A percentile compares a stretch with the other conserved stretches of the same genome.
phyloP scores from a whole-genome alignment of 2,329 filamentous ascomycete genomes.

The Aspergillus proliferans region DNA sequence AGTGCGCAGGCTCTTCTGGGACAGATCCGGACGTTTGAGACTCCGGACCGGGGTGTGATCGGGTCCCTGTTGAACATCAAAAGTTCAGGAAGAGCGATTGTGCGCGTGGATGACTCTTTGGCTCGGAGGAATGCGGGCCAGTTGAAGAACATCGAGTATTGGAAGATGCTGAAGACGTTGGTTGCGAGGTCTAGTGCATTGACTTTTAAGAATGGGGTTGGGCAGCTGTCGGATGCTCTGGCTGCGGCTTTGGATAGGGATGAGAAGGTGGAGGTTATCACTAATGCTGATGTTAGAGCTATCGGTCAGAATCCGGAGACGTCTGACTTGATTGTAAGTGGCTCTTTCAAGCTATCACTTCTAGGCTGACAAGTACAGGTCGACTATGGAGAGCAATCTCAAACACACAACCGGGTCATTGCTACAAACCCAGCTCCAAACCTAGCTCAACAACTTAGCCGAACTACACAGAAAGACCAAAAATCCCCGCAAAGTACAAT shows the following conservation, averaged over 20 bases:
- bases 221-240: slow-evolving; percentile 53
- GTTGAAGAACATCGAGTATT: slow-evolving; percentile 11
- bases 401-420: slow-evolving; percentile 26
- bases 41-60: slow-evolving; percentile 13
- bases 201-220: slow-evolving; percentile 53
- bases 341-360: too few relatives aligned
- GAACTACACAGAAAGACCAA: slow-evolving; percentile 3
- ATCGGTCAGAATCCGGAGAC: slow-evolving; percentile 30
- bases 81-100: slow-evolving; percentile 5
- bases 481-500: slow-evolving; percentile 15
- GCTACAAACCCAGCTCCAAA: slow-evolving; percentile 25
- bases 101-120: slow-evolving; percentile 23
- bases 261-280: slow-evolving; percentile 56
- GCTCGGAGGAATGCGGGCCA: slow-evolving; percentile 13
- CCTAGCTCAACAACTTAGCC: slow-evolving; percentile 20
- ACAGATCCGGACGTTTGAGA: slow-evolving; percentile 45
- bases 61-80: slow-evolving; percentile 10
- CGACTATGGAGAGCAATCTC: slow-evolving; percentile 3
- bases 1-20: slow-evolving; percentile 63
- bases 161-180: slow-evolving; percentile 11
- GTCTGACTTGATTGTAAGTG: slow-evolving; percentile 20
- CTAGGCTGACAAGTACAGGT: slow-evolving; percentile 10
- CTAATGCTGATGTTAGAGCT: slow-evolving; percentile 43
- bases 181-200: slow-evolving; percentile 30
- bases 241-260: slow-evolving; percentile 45